Evolutionary conservation across 2,329 filamentous ascomycete genomes (phyloP).

Genomic region (Tolypocladium amazonense): DNA sequence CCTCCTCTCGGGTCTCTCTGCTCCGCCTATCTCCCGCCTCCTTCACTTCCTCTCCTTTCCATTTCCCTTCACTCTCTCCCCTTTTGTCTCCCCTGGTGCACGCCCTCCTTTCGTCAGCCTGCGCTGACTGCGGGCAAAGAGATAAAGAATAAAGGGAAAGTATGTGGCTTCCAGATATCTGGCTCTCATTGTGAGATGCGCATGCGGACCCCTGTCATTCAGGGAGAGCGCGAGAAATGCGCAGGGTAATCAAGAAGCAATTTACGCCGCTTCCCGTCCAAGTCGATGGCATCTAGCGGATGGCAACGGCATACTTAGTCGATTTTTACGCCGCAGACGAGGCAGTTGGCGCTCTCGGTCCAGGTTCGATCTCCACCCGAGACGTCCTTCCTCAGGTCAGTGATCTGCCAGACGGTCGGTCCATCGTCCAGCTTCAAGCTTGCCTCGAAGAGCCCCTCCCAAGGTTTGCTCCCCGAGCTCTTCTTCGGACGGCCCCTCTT

Average conservation of each 20-base stretch:
- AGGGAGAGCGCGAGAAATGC: neutral
- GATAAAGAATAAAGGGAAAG: neutral
- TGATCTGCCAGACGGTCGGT: conserved; percentile 39
- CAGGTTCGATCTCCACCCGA: conserved; percentile 39
- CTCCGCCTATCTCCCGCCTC: neutral
- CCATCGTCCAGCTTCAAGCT: conserved; percentile 34
- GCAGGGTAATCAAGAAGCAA: neutral
- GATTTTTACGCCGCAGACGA: conserved; percentile 37
- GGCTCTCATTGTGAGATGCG: neutral
- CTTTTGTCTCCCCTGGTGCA: neutral
- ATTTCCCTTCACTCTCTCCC: neutral
- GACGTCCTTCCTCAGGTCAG: conserved; percentile 37
- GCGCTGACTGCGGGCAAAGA: neutral
- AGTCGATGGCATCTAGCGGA: neutral
- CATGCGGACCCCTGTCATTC: no score
- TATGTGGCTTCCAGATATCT: neutral
- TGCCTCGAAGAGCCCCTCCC: conserved; percentile 41
- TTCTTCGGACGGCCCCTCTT: conserved; percentile 29
- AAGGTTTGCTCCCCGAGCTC: conserved; percentile 29
- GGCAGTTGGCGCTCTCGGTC: conserved; percentile 38
- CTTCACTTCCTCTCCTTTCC: neutral
- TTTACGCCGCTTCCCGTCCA: neutral
- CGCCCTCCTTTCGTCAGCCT: neutral
- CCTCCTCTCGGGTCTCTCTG: neutral
- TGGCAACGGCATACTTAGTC: conserved; percentile 11